Base-by-base conservation (phyloP, 139 green algal species). In the Chlamydomonas sp. region DNA sequence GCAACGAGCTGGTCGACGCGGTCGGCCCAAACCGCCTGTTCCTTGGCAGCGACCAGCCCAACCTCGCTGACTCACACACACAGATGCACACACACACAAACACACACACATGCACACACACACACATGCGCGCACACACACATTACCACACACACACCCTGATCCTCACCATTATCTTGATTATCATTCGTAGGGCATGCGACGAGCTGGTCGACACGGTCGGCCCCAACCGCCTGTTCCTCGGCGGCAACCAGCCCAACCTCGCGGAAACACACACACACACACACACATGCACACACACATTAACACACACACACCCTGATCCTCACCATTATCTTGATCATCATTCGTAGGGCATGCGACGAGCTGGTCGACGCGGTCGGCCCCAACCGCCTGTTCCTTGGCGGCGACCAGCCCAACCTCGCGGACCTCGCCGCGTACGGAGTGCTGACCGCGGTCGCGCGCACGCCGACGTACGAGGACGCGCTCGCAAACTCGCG, bases 41-140 rank as follows among this genome's bases (percentile, higher is more conserved):
- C 38, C 58, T 87, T 67, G 89, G 92, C 35, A 84, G 84, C 2
- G 37, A 80, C 2, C 47, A 58, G 48, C 91, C 94, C 28, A 90
- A 96, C 76, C 74, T 97, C 2, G 93, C 92, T 16, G 95, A 99
- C 65, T n/a, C n/a, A n/a, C n/a, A n/a, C n/a, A n/a, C n/a, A n/a
- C n/a, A n/a, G n/a, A n/a, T n/a, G n/a, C n/a, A n/a, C n/a, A n/a
- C n/a, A n/a, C n/a, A n/a, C n/a, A n/a, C n/a, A n/a, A n/a, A n/a
- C n/a, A n/a, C n/a, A n/a, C n/a, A n/a, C n/a, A n/a, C n/a, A n/a
- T n/a, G n/a, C n/a, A n/a, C n/a, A n/a, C n/a, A n/a, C n/a, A n/a
- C n/a, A n/a, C n/a, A n/a, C n/a, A n/a, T n/a, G n/a, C n/a, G n/a
- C n/a, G n/a, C n/a, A n/a, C n/a, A n/a, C n/a, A n/a, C n/a, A n/a